Base-by-base conservation (phyloP, 1,284 basidiomycete species). In the Trichosporon sp. region DNA sequence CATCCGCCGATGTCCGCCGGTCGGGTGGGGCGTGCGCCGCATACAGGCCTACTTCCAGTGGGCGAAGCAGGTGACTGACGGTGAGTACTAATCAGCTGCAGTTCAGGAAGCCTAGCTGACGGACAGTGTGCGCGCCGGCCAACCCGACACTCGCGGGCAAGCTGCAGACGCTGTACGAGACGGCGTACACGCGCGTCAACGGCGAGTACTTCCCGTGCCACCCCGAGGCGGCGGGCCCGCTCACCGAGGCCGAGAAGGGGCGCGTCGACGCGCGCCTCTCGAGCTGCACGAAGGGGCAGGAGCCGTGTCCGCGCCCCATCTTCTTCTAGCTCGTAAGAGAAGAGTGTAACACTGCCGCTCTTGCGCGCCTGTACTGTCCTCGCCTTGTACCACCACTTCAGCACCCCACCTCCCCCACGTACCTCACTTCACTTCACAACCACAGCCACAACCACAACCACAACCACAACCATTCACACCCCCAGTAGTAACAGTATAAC, bases 11-110 rank as follows among this genome's bases (percentile, higher is more conserved):
- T 76, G 75, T 65, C 77, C 76, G 65, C 81, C 77, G 0, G 80
- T 82, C 8, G 82, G 82, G 21, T 83, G 84, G 83, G 70, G 77
- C 65, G 66, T 79, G 64, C 71, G 76, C 62, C 67, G 83, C 42
- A 70, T 84, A 25, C 82, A 83, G 67, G 77, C 78, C 23, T 83
- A 83, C 70, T 83, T 83, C 64, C 75, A 80, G 58, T 85, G 83
- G 83, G 80, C 81, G 0, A 83, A 84, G 65, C 76, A 80, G 44
- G 84, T 85, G 13, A 84, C 84, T 1, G 80, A 83, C 70, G 70
- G 78, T 79, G 65, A 72, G 68, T 68, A n/a, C n/a, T n/a, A n/a
- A n/a, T n/a, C n/a, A 11, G 18, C n/a, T 47, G n/a, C 8, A 9
- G 23, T 6, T 60, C 34, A 31, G n/a, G 27, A 32, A 13, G 34